These are phyloP conservation scores for Arthrobotrys sphaeroides DNA, from an alignment of 2,329 filamentous ascomycete species.

Conservation along the genomic window DNA sequence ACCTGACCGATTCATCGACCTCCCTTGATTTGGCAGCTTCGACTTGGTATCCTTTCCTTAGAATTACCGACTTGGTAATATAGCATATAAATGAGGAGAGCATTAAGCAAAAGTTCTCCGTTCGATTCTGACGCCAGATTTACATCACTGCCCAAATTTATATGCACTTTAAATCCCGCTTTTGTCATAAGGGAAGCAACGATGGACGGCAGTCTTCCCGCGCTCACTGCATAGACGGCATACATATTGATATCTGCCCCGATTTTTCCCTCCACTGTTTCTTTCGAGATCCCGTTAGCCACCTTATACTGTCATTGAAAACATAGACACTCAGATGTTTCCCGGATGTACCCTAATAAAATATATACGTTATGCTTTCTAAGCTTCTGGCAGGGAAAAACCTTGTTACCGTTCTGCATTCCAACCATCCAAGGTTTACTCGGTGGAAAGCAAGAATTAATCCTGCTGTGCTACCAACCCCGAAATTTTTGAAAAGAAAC, in stretches of 20 bases:
- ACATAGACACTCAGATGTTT: no score
- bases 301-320: not conserved
- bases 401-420: not conserved
- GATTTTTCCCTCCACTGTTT: not conserved
- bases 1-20: not conserved
- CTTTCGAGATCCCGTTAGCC: not conserved
- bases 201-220: not conserved
- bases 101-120: not conserved
- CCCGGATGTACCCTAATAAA: not conserved
- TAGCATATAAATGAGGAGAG: not conserved
- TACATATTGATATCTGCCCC: not conserved
- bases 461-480: constrained; percentile 14
- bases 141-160: not conserved
- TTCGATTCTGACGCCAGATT: not conserved
- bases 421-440: no score
- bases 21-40: not conserved
- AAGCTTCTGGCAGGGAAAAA: no score
- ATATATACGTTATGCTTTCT: not conserved
- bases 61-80: not conserved
- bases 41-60: not conserved
- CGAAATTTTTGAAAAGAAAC: not conserved
- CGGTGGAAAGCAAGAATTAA: not conserved
- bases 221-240: not conserved
- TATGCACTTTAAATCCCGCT: not conserved
- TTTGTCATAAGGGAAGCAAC: not conserved